Base-by-base conservation (phyloP, 345 rosid species). In the Lumnitzera littorea region DNA sequence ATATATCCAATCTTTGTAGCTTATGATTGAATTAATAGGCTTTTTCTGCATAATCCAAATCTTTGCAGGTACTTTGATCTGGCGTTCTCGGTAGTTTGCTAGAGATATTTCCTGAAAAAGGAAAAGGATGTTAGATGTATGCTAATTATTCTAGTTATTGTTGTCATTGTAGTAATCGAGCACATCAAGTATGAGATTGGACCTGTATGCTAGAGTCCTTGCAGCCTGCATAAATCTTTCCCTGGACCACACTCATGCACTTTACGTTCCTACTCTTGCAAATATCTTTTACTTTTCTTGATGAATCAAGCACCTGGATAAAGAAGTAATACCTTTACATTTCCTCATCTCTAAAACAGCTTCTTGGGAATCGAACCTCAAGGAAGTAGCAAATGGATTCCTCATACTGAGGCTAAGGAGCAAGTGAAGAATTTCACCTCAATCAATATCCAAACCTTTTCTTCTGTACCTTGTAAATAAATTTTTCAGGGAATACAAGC, bases 161-260 rank as follows among this genome's bases (percentile, higher is more conserved):
- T 5, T 13, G 16, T 23, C 15, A 48, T 50, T 51, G n/a, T 15
- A 14, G 41, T 24, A 3, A 0, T n/a, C 11, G 15, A 41, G 17
- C 12, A 52, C 24, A 27, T 16, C 56, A 60, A 56, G 51, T 24
- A 15, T 69, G 24, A 15, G 64, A 24, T 51, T 43, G 29, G n/a
- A 89, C 98, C 90, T 82, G 91, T 76, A 89, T 82, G 79, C 98
- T 85, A 61, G 98, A 85, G 78, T 92, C 95, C 50, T 15, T 58
- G 76, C 96, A 89, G 63, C 98, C 96, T 5, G 74, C 50, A 17
- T 87, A 92, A 51, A 87, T 75, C 80, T 80, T 92, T 72, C 91
- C 96, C 55, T 74, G 84, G 1, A 75, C n/a, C 63, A 73, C 60
- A 29, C 62, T 79, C 81, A 85, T 82, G 79, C 88, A 77, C 63